Percentiles rank a stretch among this genome's conserved stretches.
phyloP scores from a whole-genome alignment of 495 filamentous ascomycete genomes.

The Aspergillus hancockii region DNA sequence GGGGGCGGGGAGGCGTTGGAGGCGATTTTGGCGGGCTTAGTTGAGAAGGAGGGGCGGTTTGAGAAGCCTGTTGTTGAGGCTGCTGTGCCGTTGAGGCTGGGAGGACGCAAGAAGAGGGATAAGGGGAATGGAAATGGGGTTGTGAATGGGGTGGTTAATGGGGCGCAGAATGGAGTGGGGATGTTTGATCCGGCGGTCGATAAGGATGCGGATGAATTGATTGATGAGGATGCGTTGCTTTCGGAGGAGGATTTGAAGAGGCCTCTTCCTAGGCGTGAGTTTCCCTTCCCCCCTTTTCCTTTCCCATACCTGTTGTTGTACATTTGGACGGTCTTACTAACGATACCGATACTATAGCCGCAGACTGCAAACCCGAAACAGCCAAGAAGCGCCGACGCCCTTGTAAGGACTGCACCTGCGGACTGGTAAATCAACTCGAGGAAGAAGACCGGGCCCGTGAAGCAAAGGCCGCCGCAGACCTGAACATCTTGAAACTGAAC shows the following conservation, averaged over 20 bases:
- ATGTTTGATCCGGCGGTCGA: conserved; percentile 29
- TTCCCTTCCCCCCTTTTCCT: neutral
- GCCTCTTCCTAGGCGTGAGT: conserved; percentile 75
- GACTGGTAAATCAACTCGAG: conserved; percentile 74
- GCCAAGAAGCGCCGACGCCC: conserved; percentile 89
- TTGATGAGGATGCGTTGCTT: conserved; percentile 86
- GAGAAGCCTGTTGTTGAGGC: conserved; percentile 65
- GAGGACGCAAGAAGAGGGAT: conserved; percentile 62
- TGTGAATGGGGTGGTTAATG: conserved; percentile 42
- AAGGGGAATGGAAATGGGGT: conserved; percentile 47
- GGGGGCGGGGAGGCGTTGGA: conserved; percentile 52
- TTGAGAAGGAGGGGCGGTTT: conserved; percentile 62
- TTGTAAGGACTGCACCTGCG: conserved; percentile 98
- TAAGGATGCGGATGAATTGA: conserved; percentile 70
- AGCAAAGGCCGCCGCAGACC: conserved; percentile 56
- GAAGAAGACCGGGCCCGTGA: conserved; percentile 77
- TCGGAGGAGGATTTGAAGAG: conserved; percentile 76
- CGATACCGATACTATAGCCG: conserved; percentile 54
- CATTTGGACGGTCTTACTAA: conserved; percentile 2
- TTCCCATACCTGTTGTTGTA: neutral
- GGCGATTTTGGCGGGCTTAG: conserved; percentile 79
- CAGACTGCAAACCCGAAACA: conserved; percentile 77
- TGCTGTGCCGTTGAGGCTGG: conserved; percentile 72
- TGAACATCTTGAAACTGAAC: conserved; percentile 69
- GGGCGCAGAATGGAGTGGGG: conserved; percentile 30